A percentile compares a stretch with the other conserved stretches of the same genome.
Evolutionary conservation across 805 yeast species (phyloP).

Genomic region (Metschnikowia cerradonensis): DNA sequence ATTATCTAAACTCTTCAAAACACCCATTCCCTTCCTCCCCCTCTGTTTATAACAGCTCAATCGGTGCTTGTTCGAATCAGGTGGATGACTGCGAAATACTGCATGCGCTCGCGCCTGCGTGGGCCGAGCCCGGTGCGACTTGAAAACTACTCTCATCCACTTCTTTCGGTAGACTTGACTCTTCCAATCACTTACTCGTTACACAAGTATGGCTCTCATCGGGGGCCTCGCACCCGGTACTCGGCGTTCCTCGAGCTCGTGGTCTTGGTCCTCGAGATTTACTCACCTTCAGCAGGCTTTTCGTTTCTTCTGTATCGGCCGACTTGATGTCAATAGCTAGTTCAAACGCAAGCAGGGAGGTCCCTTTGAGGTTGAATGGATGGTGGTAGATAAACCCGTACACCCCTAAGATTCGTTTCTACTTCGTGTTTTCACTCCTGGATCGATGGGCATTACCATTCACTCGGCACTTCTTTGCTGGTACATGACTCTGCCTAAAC

Average conservation of each 20-base stretch:
- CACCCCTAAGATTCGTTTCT: constrained; percentile 13
- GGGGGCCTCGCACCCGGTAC: neutral
- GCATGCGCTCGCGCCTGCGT: neutral
- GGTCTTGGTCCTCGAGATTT: neutral
- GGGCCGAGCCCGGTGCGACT: no score
- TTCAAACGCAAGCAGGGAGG: neutral
- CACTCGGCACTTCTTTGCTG: neutral
- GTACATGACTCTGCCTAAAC: neutral
- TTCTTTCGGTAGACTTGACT: constrained; percentile 6
- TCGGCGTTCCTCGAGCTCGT: neutral
- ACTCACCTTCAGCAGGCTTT: neutral
- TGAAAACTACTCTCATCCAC: no score
- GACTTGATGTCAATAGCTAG: constrained; percentile 3
- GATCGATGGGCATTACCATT: neutral
- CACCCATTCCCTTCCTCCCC: no score
- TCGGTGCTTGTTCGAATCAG: no score
- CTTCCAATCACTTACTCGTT: constrained; percentile 16
- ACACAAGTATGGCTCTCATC: constrained; percentile 5
- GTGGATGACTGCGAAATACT: neutral
- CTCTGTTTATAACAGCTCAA: no score
- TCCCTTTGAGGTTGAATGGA: constrained; percentile 3
- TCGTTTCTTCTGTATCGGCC: neutral
- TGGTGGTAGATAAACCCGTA: constrained; percentile 7
- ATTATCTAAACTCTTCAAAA: no score
- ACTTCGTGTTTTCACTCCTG: neutral